phyloP scores from a whole-genome alignment of 768 basidiomycete species.

The Postia placenta region DNA sequence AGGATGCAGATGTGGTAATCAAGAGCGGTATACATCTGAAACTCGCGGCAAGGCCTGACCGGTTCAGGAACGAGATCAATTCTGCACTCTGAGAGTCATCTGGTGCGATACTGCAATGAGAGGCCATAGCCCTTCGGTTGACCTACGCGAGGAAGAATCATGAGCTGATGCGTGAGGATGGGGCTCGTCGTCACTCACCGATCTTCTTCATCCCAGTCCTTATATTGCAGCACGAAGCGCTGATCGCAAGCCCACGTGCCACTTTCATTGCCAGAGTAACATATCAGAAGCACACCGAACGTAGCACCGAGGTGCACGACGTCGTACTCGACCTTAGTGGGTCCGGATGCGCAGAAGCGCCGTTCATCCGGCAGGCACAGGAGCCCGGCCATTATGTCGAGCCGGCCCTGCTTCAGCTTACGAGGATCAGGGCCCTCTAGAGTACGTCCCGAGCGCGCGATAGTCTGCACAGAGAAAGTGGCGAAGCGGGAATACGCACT shows the following conservation, averaged over 20 bases:
- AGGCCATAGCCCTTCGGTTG: conserved; percentile 14
- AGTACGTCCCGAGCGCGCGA: neutral
- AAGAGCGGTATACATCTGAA: no score
- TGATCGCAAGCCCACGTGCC: conserved; percentile 12
- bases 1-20: no score
- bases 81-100: conserved; percentile 9
- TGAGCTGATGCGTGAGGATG: neutral
- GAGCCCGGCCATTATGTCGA: conserved; percentile 14
- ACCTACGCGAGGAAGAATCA: conserved; percentile 1
- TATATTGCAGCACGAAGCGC: conserved; percentile 16
- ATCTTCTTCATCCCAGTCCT: conserved; percentile 16
- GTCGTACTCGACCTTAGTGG: conserved; percentile 11
- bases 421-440: neutral
- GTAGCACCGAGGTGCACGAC: conserved; percentile 6
- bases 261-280: conserved; percentile 4
- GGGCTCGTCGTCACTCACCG: conserved; percentile 8
- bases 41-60: neutral
- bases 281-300: conserved; percentile 14
- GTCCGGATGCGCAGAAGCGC: conserved; percentile 1
- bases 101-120: conserved; percentile 20
- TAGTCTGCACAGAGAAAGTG: conserved; percentile 15
- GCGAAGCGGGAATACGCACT: conserved; percentile 18
- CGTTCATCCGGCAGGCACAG: conserved; percentile 14
- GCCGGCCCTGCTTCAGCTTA: conserved; percentile 7
- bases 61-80: neutral